These are phyloP conservation scores for Cystobasidium onofrii DNA, from an alignment of 768 basidiomycete genomes.

Conservation along the genomic window DNA sequence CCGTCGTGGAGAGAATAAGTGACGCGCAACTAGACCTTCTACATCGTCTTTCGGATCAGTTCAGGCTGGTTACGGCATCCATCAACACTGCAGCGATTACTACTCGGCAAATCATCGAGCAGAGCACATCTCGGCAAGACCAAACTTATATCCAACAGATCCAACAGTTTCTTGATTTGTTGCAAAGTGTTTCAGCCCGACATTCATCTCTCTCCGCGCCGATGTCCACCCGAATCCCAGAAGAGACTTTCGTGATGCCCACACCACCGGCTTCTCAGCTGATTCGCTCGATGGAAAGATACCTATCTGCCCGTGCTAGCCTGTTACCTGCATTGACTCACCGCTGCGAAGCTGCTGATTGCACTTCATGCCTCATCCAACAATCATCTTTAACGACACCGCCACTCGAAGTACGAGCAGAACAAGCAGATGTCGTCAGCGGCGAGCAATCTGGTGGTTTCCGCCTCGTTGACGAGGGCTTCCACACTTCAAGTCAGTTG, in stretches of 20 bases:
- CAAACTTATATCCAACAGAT: neutral
- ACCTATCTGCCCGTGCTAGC: neutral
- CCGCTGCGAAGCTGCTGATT: neutral
- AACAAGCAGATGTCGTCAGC: too few species aligned
- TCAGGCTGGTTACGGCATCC: neutral
- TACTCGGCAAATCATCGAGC: neutral
- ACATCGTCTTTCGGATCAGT: conserved; percentile 3
- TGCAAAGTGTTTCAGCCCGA: neutral
- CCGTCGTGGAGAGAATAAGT: neutral
- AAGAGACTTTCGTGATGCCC: neutral
- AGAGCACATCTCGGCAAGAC: neutral
- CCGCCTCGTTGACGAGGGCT: too few species aligned
- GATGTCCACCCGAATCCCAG: neutral
- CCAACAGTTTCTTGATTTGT: neutral
- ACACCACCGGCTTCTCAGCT: neutral
- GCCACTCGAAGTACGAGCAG: too few species aligned
- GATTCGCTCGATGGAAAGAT: neutral
- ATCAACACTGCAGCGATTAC: neutral
- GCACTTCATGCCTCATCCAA: neutral
- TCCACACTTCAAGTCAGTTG: too few species aligned
- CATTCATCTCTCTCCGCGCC: neutral
- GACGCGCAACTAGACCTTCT: neutral
- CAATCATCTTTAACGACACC: neutral
- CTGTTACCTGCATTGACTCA: neutral
- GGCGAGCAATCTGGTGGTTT: too few species aligned